Base-by-base conservation (phyloP, 140 eudicot species). In the Oenanthe javanica region DNA sequence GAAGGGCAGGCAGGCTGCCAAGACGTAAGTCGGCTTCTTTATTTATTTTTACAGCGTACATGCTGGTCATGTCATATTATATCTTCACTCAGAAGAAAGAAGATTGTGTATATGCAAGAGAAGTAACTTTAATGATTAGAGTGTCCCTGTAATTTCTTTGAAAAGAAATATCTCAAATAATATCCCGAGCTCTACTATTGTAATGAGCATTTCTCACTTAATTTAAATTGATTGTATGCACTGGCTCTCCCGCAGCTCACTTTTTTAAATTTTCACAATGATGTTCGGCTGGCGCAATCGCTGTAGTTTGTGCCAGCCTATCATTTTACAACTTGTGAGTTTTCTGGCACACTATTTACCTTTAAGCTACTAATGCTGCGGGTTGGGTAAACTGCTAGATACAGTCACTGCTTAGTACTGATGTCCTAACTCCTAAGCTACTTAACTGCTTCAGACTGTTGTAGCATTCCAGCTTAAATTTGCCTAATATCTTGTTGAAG, bases 1-100 rank as follows among this genome's bases (percentile, higher is more conserved):
- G 74, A 95, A 95, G 79, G 99, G 99, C 51, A 95, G 93, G 83
- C 99, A 95, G 86, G 97, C 99, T 89, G 99, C 99, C 82, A 95
- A 92, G 85, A 95, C 99, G 99, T 95, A 84, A 90, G 96, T 85
- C n/a, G 16, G 9, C 49, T 13, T 42, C 16, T 47, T 75, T 13
- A 11, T 19, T 50, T 75, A 23, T 75, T 49, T 75, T 6, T 25
- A 25, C 23, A 48, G 23, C 74, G 31, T n/a, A 75, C 38, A 75
- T 75, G 63, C 36, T 25, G 45, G 23, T 75, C 40, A 23, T 63
- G 40, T 10, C 40, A 63, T 51, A 21, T 27, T 61, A 61, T 61
- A 9, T 9, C 40, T 63, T 23, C 25, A 63, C 18, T 63, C 18
- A 9, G 5, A 63, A 23, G 16, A 25, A 9, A 25, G 40, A 23